These are phyloP conservation scores for Candida awuae DNA, from an alignment of 805 yeast genomes.

Conservation along the genomic window DNA sequence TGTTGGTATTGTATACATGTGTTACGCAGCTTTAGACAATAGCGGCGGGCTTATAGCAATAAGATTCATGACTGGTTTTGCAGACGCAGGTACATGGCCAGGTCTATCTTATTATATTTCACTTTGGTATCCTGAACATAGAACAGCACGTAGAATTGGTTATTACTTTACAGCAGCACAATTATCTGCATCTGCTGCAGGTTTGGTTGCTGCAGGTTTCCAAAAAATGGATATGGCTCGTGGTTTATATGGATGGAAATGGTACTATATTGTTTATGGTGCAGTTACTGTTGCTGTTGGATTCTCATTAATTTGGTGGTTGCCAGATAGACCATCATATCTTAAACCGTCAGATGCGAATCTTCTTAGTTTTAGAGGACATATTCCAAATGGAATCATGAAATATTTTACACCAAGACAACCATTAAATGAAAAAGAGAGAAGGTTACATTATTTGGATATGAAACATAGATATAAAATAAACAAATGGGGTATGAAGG, in stretches of 20 bases:
- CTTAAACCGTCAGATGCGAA: conserved; percentile 14
- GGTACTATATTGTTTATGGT: conserved; percentile 79
- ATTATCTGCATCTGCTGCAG: conserved; percentile 83
- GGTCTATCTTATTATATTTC: conserved; percentile 80
- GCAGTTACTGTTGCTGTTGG: conserved; percentile 58
- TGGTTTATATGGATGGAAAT: conserved; percentile 78
- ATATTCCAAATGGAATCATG: conserved; percentile 16
- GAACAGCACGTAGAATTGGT: conserved; percentile 74
- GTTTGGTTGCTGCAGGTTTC: conserved; percentile 80
- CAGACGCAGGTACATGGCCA: conserved; percentile 88
- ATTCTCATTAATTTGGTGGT: conserved; percentile 65
- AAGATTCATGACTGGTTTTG: conserved; percentile 64
- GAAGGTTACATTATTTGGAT: conserved; percentile 49
- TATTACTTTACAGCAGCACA: conserved; percentile 91
- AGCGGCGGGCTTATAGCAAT: conserved; percentile 59
- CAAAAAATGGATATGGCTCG: conserved; percentile 67
- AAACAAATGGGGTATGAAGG: conserved; percentile 50
- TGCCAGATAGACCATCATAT: conserved; percentile 66
- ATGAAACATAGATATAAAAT: conserved; percentile 44
- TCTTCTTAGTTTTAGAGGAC: conserved; percentile 15
- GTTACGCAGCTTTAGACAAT: conserved; percentile 55
- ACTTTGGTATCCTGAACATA: conserved; percentile 75
- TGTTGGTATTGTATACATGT: conserved; percentile 70
- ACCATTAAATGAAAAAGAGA: conserved; percentile 51
- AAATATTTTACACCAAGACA: conserved; percentile 21